These are phyloP conservation scores for Xylaria sp. DNA, from an alignment of 2,329 filamentous ascomycete genomes.

Conservation along the genomic window DNA sequence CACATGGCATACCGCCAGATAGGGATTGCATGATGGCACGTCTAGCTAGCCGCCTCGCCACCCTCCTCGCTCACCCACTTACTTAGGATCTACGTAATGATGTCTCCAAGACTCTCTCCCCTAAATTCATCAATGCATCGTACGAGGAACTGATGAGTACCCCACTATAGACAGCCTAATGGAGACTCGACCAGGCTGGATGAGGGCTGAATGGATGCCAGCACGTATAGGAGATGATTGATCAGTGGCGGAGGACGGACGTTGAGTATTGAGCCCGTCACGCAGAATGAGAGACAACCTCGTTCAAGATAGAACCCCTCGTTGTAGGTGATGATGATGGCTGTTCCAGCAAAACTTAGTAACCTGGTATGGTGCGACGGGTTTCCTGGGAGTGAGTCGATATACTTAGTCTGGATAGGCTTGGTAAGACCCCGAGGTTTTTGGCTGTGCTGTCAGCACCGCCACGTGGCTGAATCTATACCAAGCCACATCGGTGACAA, in stretches of 20 bases:
- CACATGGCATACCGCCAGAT: conserved; percentile 18
- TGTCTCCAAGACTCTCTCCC: neutral
- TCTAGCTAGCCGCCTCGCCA: neutral
- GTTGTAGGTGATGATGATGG: conserved; percentile 1
- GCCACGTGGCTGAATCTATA: neutral
- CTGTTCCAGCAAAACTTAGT: neutral
- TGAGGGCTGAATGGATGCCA: neutral
- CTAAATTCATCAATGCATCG: conserved; percentile 21
- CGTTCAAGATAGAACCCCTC: neutral
- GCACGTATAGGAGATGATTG: neutral
- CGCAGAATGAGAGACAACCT: conserved; percentile 9
- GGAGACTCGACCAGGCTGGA: neutral
- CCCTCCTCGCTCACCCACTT: conserved; percentile 3
- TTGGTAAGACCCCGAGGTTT: neutral
- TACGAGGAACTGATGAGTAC: conserved; percentile 7
- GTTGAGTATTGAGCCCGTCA: conserved; percentile 5
- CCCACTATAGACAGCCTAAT: neutral
- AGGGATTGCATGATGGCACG: conserved; percentile 11
- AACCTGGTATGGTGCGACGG: neutral
- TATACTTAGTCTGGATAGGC: too few relatives aligned
- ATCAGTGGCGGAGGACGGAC: neutral
- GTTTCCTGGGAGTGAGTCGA: neutral
- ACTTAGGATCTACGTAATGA: neutral
- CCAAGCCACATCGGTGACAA: conserved; percentile 1
- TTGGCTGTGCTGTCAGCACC: neutral